Percentiles rank a stretch among this genome's conserved stretches.
phyloP scores from a whole-genome alignment of 768 basidiomycete genomes.

The Amanita exitialis region DNA sequence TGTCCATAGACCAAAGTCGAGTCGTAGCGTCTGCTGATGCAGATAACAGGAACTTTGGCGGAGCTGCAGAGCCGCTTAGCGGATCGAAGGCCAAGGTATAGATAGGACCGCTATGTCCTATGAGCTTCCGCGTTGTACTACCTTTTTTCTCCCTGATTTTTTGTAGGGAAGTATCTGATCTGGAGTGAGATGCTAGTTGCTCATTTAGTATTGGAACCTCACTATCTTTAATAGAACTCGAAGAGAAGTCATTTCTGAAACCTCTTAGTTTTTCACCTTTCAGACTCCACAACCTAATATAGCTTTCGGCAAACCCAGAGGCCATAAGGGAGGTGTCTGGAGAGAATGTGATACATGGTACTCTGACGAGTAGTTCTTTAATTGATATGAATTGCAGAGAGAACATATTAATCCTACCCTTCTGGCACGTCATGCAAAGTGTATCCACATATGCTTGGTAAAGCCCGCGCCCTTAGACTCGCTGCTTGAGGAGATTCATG shows the following conservation, averaged over 20 bases:
- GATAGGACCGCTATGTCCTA: constrained; percentile 95
- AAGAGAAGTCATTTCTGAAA: constrained; percentile 64
- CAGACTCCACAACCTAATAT: constrained; percentile 88
- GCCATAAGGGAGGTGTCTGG: constrained; percentile 88
- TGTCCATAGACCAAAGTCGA: constrained; percentile 93
- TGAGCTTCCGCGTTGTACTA: constrained; percentile 82
- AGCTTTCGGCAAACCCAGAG: constrained; percentile 92
- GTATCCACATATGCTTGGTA: constrained; percentile 93
- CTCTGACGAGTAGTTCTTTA: constrained; percentile 30
- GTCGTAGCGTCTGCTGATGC: constrained; percentile 87
- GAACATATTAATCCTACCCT: constrained; percentile 45
- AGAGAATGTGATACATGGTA: constrained; percentile 84
- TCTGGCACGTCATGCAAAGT: constrained; percentile 94
- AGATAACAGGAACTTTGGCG: constrained; percentile 85
- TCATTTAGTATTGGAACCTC: constrained; percentile 17
- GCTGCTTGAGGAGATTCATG: constrained; percentile 47
- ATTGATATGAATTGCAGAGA: constrained; percentile 3
- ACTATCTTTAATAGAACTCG: constrained; percentile 64
- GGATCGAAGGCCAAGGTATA: constrained; percentile 95
- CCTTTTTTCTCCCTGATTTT: constrained; percentile 77
- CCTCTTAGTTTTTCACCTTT: constrained; percentile 85
- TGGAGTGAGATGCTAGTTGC: not conserved
- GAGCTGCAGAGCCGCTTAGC: constrained; percentile 70
- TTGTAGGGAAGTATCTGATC: constrained; percentile 44
- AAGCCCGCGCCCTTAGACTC: constrained; percentile 47